Percentiles rank a stretch among this genome's conserved stretches.
Conservation (phyloP, 768 basidiomycete genomes). For the Macrolepiota albuminosa region DNA sequence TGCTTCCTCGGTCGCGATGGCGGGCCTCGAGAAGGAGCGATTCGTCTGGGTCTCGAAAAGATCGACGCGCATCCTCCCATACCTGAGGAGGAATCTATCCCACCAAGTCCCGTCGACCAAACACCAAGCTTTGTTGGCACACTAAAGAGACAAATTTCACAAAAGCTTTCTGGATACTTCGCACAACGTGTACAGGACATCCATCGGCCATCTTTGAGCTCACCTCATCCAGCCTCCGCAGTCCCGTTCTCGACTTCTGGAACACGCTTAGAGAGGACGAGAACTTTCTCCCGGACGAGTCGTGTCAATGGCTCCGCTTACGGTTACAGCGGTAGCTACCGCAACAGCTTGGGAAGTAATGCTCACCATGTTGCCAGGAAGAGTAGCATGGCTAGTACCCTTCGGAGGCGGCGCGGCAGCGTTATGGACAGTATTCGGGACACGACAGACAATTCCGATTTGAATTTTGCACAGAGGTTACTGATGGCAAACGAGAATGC, state of each 20-base stretch:
- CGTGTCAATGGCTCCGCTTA: conserved; percentile 75
- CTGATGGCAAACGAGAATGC: conserved; percentile 93
- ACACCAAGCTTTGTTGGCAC: conserved; percentile 33
- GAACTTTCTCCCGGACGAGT: conserved; percentile 52
- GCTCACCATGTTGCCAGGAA: conserved; percentile 38
- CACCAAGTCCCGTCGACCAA: conserved; percentile 39
- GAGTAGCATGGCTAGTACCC: conserved; percentile 50
- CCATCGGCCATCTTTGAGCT: conserved; percentile 18
- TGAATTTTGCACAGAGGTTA: conserved; percentile 85
- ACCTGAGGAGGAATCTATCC: conserved; percentile 56
- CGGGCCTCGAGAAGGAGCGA: conserved; percentile 81
- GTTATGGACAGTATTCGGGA: conserved; percentile 40
- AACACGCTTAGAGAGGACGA: conserved; percentile 38
- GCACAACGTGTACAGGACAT: conserved; percentile 44
- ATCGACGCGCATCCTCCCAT: conserved; percentile 42
- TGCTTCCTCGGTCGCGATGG: conserved; percentile 91
- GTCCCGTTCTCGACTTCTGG: conserved; percentile 42
- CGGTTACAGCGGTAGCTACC: conserved; percentile 60
- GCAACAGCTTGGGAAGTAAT: conserved; percentile 50
- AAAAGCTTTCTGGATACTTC: conserved; percentile 57
- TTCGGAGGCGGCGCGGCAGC: conserved; percentile 49
- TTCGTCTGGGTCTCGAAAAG: conserved; percentile 82
- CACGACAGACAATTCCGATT: conserved; percentile 38
- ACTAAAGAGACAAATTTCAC: conserved; percentile 46
- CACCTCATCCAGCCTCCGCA: conserved; percentile 33